Conservation (phyloP, 1,284 basidiomycete genomes). For the Leccinum ponderosum region DNA sequence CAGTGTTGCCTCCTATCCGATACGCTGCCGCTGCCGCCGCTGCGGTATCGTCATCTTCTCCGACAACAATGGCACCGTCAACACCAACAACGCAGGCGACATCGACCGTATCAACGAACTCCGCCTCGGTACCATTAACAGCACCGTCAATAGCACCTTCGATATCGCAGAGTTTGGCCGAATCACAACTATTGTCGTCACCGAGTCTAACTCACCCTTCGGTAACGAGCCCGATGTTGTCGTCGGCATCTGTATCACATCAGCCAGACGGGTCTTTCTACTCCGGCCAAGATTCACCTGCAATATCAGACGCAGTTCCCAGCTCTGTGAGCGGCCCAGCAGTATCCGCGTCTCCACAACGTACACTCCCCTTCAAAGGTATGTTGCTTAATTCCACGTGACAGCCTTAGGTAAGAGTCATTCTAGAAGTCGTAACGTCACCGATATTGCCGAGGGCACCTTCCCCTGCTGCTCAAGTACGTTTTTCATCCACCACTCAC, state of each 20-base stretch:
- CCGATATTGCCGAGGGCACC: slow-evolving; percentile 37
- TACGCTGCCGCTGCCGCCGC: slow-evolving; percentile 93
- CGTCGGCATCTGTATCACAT: slow-evolving; percentile 72
- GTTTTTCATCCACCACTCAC: slow-evolving; percentile 18
- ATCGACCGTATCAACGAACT: slow-evolving; percentile 28
- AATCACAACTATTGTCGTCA: slow-evolving; percentile 59
- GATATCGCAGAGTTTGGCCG: slow-evolving; percentile 40
- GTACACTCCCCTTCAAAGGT: slow-evolving; percentile 45
- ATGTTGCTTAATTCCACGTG: slow-evolving; percentile 13
- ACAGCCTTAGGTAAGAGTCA: slow-evolving; percentile 24
- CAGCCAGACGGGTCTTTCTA: slow-evolving; percentile 71
- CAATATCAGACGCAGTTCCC: slow-evolving; percentile 66
- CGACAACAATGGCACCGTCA: slow-evolving; percentile 31
- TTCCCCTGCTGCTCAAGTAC: slow-evolving; percentile 41
- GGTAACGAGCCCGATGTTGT: slow-evolving; percentile 74
- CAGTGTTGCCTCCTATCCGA: slow-evolving; percentile 78
- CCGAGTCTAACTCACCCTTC: slow-evolving; percentile 81
- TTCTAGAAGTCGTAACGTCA: slow-evolving; percentile 42
- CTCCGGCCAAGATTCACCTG: slow-evolving; percentile 67
- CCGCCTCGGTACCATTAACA: slow-evolving; percentile 37
- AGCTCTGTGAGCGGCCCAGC: slow-evolving; percentile 53
- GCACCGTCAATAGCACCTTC: slow-evolving; percentile 41
- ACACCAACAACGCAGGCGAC: slow-evolving; percentile 40
- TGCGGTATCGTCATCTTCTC: slow-evolving; percentile 52
- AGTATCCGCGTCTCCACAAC: slow-evolving; percentile 59